These are phyloP conservation scores for Dothidotthia symphoricarpi DNA, from an alignment of 2,329 filamentous ascomycete species.

Conservation along the genomic window DNA sequence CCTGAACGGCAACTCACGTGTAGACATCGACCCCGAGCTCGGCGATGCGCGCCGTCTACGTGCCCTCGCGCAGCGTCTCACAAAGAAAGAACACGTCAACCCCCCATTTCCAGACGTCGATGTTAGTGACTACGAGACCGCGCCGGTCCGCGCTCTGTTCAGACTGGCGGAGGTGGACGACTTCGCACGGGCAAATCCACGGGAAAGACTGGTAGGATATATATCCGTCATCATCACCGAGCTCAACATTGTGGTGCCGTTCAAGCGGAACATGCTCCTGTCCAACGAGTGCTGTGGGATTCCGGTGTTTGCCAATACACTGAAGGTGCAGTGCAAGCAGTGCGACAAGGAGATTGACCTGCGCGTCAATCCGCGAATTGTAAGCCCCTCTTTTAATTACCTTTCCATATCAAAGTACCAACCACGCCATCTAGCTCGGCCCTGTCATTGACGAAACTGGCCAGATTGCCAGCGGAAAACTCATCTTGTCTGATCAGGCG, in stretches of 20 bases:
- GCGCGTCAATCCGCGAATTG: constrained; percentile 45
- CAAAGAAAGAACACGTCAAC: constrained; percentile 52
- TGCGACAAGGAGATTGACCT: constrained; percentile 41
- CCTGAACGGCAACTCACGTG: constrained; percentile 47
- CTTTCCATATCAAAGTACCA: neutral
- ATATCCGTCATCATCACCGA: constrained; percentile 47
- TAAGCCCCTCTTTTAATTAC: constrained; percentile 15
- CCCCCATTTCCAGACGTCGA: constrained; percentile 48
- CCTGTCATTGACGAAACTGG: constrained; percentile 57
- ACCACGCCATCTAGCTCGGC: constrained; percentile 35
- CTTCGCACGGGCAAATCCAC: constrained; percentile 29
- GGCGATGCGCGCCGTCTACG: constrained; percentile 56
- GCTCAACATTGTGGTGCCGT: constrained; percentile 43
- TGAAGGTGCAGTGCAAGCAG: constrained; percentile 41
- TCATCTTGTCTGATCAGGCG: constrained; percentile 54
- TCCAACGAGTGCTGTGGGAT: constrained; percentile 54
- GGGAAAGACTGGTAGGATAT: constrained; percentile 45
- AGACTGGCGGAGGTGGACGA: constrained; percentile 48
- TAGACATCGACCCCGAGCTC: constrained; percentile 58
- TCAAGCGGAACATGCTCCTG: constrained; percentile 47
- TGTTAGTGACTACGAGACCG: constrained; percentile 17
- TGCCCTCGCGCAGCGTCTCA: constrained; percentile 49
- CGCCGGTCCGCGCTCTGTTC: constrained; percentile 41
- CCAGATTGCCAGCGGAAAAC: constrained; percentile 50
- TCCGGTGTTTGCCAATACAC: constrained; percentile 54